Percentiles rank a stretch among this genome's conserved stretches.
Evolutionary conservation across 805 yeast genomes (phyloP).

Genomic region (Zygoascus biomembranicola): DNA sequence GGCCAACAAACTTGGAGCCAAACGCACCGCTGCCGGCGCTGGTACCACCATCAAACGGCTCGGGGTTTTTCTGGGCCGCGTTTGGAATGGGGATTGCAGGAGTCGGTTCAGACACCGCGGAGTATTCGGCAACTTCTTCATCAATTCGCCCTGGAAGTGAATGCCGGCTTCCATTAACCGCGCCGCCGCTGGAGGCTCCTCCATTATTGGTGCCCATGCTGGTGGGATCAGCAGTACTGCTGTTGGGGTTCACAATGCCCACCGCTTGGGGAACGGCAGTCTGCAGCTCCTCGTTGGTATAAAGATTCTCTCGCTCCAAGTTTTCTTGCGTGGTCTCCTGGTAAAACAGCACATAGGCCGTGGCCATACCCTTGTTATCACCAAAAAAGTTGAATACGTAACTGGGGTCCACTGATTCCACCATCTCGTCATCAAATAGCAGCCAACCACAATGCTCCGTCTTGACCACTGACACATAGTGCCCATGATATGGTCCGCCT

Average conservation of each 20-base stretch:
- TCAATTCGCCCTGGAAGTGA: not conserved
- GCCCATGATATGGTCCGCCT: conserved; percentile 97
- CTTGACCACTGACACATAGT: conserved; percentile 81
- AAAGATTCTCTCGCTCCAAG: conserved; percentile 21
- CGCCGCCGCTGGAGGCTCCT: not conserved
- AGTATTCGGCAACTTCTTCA: not conserved
- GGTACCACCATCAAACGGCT: not conserved
- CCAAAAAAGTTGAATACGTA: conserved; percentile 85
- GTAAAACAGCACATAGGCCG: conserved; percentile 86
- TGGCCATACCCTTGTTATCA: conserved; percentile 76
- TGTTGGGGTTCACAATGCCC: not conserved
- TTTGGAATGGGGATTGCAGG: not conserved
- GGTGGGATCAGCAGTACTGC: not conserved
- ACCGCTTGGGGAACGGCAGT: conserved; percentile 12
- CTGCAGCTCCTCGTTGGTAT: conserved; percentile 21
- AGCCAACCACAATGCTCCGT: conserved; percentile 79
- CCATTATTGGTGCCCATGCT: not conserved
- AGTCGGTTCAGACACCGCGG: not conserved
- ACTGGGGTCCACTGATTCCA: conserved; percentile 75
- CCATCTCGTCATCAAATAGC: conserved; percentile 90
- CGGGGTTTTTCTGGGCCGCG: not conserved
- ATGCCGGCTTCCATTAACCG: not conserved
- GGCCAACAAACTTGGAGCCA: not conserved
- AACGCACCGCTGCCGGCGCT: not conserved
- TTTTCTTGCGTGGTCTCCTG: conserved; percentile 36